Percentiles rank a stretch among this genome's conserved stretches.
Evolutionary conservation across 179 eudicot genomes (phyloP).

Genomic region (Patellifolia procumbens): DNA sequence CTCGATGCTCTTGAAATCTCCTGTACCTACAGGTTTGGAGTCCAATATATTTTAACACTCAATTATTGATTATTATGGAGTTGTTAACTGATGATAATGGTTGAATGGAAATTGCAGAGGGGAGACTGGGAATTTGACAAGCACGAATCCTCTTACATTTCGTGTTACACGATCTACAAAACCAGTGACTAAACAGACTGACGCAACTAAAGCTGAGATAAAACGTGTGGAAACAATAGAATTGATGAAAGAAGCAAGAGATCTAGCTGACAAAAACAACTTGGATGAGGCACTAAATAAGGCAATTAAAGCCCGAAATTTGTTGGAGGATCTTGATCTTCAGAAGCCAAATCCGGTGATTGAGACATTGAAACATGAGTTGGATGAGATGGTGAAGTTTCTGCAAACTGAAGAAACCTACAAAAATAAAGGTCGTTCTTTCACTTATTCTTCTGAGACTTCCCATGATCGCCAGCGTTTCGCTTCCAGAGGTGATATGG

Average conservation of each 20-base stretch:
- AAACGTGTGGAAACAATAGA: not conserved
- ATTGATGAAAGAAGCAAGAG: constrained; percentile 8
- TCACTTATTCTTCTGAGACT: not conserved
- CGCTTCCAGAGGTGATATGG: not conserved
- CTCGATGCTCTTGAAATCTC: not conserved
- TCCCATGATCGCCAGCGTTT: constrained; percentile 4
- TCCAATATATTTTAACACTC: no score
- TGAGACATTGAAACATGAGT: not conserved
- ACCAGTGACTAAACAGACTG: not conserved
- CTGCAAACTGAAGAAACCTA: not conserved
- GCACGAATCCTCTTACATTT: not conserved
- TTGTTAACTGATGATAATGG: no score
- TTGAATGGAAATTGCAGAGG: not conserved
- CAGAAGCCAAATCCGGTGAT: not conserved
- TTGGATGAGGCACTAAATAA: not conserved
- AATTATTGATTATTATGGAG: not conserved
- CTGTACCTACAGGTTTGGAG: not conserved
- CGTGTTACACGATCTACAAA: not conserved
- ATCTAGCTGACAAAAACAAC: not conserved
- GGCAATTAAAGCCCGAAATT: not conserved
- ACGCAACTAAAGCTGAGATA: not conserved
- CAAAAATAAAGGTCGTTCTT: constrained; percentile 1
- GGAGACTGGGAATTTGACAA: not conserved
- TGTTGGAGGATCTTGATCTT: constrained; percentile 1
- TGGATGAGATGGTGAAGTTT: constrained; percentile 11